Evolutionary conservation across 345 rosid species (phyloP).

Genomic region (Dipteronia dyeriana): DNA sequence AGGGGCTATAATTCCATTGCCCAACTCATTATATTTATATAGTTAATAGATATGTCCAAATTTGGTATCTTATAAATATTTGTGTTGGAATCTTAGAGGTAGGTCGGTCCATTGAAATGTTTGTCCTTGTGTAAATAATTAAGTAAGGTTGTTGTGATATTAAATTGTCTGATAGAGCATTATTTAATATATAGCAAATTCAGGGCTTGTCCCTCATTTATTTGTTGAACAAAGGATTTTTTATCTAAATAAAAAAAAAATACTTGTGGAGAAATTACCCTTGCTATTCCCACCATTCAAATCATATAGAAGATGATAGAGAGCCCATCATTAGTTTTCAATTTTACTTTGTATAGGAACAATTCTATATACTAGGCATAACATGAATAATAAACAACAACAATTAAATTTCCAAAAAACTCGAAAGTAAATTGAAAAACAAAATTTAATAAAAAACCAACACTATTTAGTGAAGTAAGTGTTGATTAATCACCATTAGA

Average conservation of each 20-base stretch:
- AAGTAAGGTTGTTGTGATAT: too few species aligned
- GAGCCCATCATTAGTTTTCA: background rate
- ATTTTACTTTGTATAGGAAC: background rate
- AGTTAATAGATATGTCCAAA: too few species aligned
- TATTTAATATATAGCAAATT: too few species aligned
- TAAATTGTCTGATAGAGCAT: background rate
- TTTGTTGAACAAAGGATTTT: background rate
- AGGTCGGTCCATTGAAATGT: background rate
- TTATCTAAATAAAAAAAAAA: too few species aligned
- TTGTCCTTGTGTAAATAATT: too few species aligned
- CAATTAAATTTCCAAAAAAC: background rate
- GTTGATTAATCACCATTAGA: conserved; percentile 31
- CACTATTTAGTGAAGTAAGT: background rate
- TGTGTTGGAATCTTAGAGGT: background rate
- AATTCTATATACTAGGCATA: background rate
- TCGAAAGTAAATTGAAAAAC: background rate
- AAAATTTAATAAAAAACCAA: background rate
- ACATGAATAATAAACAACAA: background rate
- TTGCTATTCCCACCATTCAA: background rate
- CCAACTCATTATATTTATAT: too few species aligned
- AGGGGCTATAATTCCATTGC: too few species aligned
- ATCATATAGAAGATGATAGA: background rate
- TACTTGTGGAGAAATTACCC: background rate
- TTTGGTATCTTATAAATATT: background rate
- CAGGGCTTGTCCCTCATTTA: too few species aligned